A percentile compares a stretch with the other conserved stretches of the same genome.
phyloP scores from a whole-genome alignment of 1,139 yeast species.

The Debaryomyces udenii region DNA sequence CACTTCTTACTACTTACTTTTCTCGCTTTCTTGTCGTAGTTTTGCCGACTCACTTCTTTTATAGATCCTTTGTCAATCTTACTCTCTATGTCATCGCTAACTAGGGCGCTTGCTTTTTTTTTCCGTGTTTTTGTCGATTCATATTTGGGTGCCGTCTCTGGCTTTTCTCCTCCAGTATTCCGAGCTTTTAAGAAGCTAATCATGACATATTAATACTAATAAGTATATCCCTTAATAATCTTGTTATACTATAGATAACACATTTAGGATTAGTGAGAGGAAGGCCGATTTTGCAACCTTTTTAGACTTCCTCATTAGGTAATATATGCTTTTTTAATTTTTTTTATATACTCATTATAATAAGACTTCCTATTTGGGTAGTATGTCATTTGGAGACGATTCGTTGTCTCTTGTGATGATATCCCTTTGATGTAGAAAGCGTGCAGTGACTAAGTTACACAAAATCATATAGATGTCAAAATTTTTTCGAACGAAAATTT shows the following conservation, averaged over 20 bases:
- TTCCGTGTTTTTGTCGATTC: not conserved
- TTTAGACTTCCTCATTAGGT: no score
- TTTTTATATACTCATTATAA: not conserved
- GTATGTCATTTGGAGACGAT: not conserved
- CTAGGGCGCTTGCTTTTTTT: not conserved
- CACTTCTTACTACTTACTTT: not conserved
- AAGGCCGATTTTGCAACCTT: no score
- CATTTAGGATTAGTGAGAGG: no score
- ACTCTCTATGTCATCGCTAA: not conserved
- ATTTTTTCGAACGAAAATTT: constrained; percentile 15
- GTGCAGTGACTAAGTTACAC: constrained; percentile 2
- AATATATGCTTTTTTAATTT: no score
- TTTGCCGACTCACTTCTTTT: not conserved
- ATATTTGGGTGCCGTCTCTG: not conserved
- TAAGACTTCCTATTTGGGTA: constrained; percentile 9
- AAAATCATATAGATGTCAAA: not conserved
- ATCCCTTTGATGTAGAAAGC: constrained; percentile 8
- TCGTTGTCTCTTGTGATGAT: not conserved
- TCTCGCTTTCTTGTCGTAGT: not conserved
- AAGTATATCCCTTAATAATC: no score
- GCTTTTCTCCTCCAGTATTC: not conserved
- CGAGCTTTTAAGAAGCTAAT: no score
- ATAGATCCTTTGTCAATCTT: not conserved
- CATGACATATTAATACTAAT: no score
- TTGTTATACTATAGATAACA: no score